Conservation (phyloP, 2,329 filamentous ascomycete genomes). For the Gnomoniopsis sp. region DNA sequence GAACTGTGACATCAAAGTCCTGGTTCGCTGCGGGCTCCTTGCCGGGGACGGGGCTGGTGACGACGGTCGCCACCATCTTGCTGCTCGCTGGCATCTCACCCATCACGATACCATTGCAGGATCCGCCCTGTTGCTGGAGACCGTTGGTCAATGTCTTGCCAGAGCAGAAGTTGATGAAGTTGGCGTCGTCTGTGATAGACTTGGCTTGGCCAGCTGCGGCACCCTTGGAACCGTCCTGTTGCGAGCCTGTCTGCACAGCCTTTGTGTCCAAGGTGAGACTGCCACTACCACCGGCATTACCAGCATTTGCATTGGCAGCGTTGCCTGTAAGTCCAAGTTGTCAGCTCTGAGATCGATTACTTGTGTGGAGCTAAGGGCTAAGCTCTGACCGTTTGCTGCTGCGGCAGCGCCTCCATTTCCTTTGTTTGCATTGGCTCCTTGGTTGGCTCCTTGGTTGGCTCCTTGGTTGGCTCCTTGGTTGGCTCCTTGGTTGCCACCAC, state of each 20-base stretch:
- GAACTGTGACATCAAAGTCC: conserved; percentile 52
- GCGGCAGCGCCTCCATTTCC: background rate
- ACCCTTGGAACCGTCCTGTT: conserved; percentile 42
- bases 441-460: background rate
- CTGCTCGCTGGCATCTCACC: conserved; percentile 53
- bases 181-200: conserved; percentile 52
- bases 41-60: conserved; percentile 50
- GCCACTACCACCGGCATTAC: conserved; percentile 19
- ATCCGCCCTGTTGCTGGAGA: conserved; percentile 53
- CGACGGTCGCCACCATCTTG: conserved; percentile 56
- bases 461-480: conserved; percentile 19
- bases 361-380: background rate
- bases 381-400: background rate
- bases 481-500: background rate
- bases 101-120: conserved; percentile 64
- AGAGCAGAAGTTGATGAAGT: conserved; percentile 63
- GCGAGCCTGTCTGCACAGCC: conserved; percentile 26
- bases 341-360: background rate
- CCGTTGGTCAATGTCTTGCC: conserved; percentile 58
- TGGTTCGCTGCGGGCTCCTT: conserved; percentile 43
- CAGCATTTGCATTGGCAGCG: conserved; percentile 18
- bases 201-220: conserved; percentile 43
- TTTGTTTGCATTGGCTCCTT: background rate
- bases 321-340: background rate
- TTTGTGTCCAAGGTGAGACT: conserved; percentile 30